Base-by-base conservation (phyloP, 768 basidiomycete genomes). In the Neoboletus subvelutipes region DNA sequence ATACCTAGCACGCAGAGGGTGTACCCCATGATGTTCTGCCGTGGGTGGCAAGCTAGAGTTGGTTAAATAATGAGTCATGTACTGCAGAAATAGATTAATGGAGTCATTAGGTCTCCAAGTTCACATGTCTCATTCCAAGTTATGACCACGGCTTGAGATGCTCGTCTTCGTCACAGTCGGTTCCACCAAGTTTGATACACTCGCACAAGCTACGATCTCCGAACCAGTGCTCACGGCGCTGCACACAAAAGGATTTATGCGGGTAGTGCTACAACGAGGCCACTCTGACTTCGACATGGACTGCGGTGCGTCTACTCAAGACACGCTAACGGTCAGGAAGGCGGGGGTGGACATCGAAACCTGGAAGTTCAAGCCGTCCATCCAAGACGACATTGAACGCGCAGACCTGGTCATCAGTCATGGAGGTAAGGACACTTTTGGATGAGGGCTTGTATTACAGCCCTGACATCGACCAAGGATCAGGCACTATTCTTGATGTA, bases 401-500 rank as follows among this genome's bases (percentile, higher is more conserved):
- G 86, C 90, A 46, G 87, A 93, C 67, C 73, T 94, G 49, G 81
- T 99, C 50, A 88, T 99, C 39, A 91, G 92, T 63, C 96, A 98
- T 79, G 96, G 94, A 67, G 96, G 96, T 94, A 67, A 62, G 83
- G 60, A 26, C 24, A 12, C 22, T 28, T 28, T 39, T 33, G 56
- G 31, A 22, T 41, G 28, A 36, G 7, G 36, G 31, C 37, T 42
- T 4, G 34, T 29, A 28, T 28, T 10, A 45, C 47, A 33, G 18
- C 15, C 37, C 45, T 60, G 33, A 61, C 52, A 15, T 52, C 41
- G 42, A 41, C 40, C 49, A 56, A 98, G 96, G 96, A 51, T 89
- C 96, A 22, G 96, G 96, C 12, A 97, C 96, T 5, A 94, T 98
- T 65, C 80, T 98, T 31, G 92, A 96, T 45, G 92, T 87, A 11